phyloP scores from a whole-genome alignment of 2,329 filamentous ascomycete genomes.

The Falciphora oryzae region DNA sequence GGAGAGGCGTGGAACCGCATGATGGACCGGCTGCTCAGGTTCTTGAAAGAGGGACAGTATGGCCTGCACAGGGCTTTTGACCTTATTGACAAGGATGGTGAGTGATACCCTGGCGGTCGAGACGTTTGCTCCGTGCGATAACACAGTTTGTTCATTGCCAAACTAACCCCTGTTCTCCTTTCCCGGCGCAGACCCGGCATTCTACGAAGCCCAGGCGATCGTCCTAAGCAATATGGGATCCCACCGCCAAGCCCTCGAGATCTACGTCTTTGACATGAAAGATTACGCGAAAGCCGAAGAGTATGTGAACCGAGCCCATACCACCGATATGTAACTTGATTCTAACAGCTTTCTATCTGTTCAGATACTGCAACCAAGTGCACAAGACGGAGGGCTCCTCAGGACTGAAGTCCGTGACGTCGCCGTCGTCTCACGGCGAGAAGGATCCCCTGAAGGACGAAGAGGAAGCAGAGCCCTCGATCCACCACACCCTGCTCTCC shows the following conservation, averaged over 20 bases:
- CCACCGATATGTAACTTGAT: neutral
- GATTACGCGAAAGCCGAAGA: constrained; percentile 90
- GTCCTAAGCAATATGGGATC: constrained; percentile 92
- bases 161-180: neutral
- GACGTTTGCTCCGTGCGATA: neutral
- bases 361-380: constrained; percentile 81
- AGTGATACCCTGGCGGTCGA: constrained; percentile 21
- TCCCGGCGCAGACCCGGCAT: constrained; percentile 60
- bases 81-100: constrained; percentile 74
- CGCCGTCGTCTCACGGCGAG: constrained; percentile 27
- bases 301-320: constrained; percentile 43
- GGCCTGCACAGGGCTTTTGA: constrained; percentile 71
- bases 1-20: constrained; percentile 48
- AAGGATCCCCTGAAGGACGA: constrained; percentile 40
- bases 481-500: constrained; percentile 86
- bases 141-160: constrained; percentile 10
- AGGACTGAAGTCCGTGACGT: constrained; percentile 19
- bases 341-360: neutral
- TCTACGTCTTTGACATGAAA: constrained; percentile 91
- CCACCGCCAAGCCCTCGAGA: constrained; percentile 91
- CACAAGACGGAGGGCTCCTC: constrained; percentile 46
- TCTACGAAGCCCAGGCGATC: constrained; percentile 85
- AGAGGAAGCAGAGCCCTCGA: constrained; percentile 58
- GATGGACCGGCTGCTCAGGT: constrained; percentile 63
- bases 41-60: constrained; percentile 71